A percentile compares a stretch with the other conserved stretches of the same genome.
Evolutionary conservation across 371 early-diverging fungal genomes (phyloP).

Genomic region (Capillidium rhysosporum): DNA sequence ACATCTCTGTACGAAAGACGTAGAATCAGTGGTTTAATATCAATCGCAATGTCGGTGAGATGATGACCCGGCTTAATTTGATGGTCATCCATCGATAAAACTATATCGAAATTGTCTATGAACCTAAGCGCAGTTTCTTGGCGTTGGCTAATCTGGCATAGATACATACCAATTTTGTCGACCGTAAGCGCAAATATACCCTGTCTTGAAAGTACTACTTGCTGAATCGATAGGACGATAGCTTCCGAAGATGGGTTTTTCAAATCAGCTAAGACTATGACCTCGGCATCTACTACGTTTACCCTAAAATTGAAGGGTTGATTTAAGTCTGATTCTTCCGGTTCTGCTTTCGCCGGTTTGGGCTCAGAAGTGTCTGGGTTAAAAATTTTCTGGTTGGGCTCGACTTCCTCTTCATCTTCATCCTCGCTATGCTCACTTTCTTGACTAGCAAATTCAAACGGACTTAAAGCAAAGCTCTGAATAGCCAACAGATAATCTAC

Average conservation of each 20-base stretch:
- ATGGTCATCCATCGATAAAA: conserved; percentile 51
- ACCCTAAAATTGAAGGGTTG: conserved; percentile 32
- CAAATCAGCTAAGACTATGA: conserved; percentile 72
- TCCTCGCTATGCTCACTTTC: not conserved
- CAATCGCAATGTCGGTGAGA: conserved; percentile 30
- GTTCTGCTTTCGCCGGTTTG: conserved; percentile 4
- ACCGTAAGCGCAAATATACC: conserved; percentile 45
- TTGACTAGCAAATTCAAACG: conserved; percentile 13
- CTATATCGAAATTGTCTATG: conserved; percentile 73
- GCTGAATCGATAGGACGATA: conserved; percentile 58
- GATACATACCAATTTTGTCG: conserved; percentile 69
- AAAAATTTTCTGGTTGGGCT: conserved; percentile 3
- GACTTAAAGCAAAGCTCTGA: conserved; percentile 42
- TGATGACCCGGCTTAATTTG: conserved; percentile 25
- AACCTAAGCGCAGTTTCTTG: conserved; percentile 60
- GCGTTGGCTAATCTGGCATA: conserved; percentile 76
- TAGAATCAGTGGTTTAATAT: conserved; percentile 37
- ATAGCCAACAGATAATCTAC: conserved; percentile 64
- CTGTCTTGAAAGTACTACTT: conserved; percentile 59
- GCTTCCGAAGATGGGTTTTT: conserved; percentile 56
- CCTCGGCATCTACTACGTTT: conserved; percentile 64
- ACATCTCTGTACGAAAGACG: conserved; percentile 69
- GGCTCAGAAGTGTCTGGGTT: not conserved
- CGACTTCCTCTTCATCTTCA: conserved; percentile 7
- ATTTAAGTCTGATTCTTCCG: conserved; percentile 2